These are phyloP conservation scores for Stachybotrys echinatus DNA, from an alignment of 2,329 filamentous ascomycete species.

Conservation along the genomic window DNA sequence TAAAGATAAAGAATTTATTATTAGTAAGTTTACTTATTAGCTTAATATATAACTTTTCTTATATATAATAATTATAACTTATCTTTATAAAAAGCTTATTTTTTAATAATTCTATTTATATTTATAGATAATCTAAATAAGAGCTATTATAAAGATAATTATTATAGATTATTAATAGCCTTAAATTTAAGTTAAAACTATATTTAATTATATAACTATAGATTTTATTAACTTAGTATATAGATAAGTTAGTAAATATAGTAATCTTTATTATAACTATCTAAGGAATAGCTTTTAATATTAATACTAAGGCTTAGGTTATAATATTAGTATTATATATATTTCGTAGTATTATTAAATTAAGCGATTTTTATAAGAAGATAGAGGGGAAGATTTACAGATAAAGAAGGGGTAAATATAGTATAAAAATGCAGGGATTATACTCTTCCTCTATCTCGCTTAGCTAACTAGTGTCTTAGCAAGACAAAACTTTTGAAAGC, in stretches of 20 bases:
- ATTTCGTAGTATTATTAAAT: neutral
- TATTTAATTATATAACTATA: neutral
- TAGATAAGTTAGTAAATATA: neutral
- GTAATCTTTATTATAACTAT: neutral
- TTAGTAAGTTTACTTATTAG: neutral
- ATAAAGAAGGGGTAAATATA: neutral
- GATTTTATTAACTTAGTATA: neutral
- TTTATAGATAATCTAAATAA: neutral
- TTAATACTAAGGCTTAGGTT: neutral
- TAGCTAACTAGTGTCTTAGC: neutral
- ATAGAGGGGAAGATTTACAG: neutral
- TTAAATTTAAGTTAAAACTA: neutral
- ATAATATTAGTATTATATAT: neutral
- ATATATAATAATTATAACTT: neutral
- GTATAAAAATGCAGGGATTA: too few species aligned
- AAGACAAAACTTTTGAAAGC: neutral
- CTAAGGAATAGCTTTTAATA: neutral
- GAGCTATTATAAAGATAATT: too few species aligned
- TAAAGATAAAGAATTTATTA: neutral
- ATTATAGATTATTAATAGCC: too few species aligned
- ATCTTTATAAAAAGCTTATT: neutral
- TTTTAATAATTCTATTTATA: neutral
- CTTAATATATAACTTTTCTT: neutral
- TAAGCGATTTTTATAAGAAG: neutral
- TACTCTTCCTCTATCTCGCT: neutral